These are phyloP conservation scores for Pholiota conissans DNA, from an alignment of 768 basidiomycete genomes.

Conservation along the genomic window DNA sequence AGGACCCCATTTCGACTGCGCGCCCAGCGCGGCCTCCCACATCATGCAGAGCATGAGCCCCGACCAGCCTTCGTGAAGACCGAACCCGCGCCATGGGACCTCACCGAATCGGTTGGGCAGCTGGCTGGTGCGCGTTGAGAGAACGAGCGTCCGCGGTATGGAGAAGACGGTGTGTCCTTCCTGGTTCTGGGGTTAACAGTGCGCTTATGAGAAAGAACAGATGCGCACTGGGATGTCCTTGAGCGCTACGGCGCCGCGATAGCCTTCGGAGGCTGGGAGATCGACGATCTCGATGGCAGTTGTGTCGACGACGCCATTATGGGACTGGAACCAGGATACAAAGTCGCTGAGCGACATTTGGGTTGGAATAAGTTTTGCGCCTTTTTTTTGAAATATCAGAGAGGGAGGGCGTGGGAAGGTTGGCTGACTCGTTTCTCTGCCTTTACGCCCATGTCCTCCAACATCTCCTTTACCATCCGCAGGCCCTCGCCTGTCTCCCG, in stretches of 20 bases:
- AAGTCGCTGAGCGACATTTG: slow-evolving; percentile 29
- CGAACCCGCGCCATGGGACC: slow-evolving; percentile 60
- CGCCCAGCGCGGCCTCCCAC: slow-evolving; percentile 81
- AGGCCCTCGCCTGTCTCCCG: slow-evolving; percentile 73
- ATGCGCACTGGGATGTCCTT: slow-evolving; percentile 64
- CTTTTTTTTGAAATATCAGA: neutral
- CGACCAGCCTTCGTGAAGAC: slow-evolving; percentile 76
- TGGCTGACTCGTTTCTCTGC: neutral
- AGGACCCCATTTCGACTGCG: slow-evolving; percentile 62
- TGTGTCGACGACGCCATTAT: slow-evolving; percentile 51
- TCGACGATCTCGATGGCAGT: slow-evolving; percentile 42
- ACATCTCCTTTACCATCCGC: slow-evolving; percentile 84
- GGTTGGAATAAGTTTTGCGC: too few species aligned
- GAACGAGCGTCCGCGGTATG: slow-evolving; percentile 73
- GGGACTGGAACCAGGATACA: slow-evolving; percentile 57
- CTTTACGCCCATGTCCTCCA: slow-evolving; percentile 22
- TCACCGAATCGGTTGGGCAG: slow-evolving; percentile 61
- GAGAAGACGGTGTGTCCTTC: slow-evolving; percentile 77
- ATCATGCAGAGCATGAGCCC: slow-evolving; percentile 92
- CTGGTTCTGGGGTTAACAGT: slow-evolving; percentile 34
- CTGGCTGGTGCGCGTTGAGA: slow-evolving; percentile 76
- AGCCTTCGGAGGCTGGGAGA: slow-evolving; percentile 53
- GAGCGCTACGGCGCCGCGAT: slow-evolving; percentile 75
- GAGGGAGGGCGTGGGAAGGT: neutral
- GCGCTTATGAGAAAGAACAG: neutral